Evolutionary conservation across 106 monocot species (phyloP), one percentile per base, ranked within the genome.

Genomic region (Apostasia ramifera): DNA sequence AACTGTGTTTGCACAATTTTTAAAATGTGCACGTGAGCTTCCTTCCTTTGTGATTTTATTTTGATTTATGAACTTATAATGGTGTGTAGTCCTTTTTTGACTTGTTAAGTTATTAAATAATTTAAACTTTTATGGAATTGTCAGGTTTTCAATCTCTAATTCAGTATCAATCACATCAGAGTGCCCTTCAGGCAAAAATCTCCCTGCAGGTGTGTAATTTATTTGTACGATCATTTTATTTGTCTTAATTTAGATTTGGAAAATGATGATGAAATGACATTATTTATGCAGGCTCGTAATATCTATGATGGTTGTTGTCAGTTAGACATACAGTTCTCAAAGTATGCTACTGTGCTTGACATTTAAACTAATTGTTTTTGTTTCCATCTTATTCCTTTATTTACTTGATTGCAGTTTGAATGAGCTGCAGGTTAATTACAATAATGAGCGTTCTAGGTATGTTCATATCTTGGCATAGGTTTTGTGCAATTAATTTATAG

Each of bases 221-320:
- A 11, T 61, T 50, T 72, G 47, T 67, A n/a, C 57, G 40, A 6
- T 39, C 69, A 9, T 64, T 41, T 64, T 41, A 15, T 13, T 5
- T 13, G 15, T 47, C 4, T 44, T 48, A 39, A 58, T 62, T 47
- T 64, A 5, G 13, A 66, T 62, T 8, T 44, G 7, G 61, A 47
- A 50, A 41, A 12, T 63, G 40, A 44, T 40, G 64, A 15, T 57
- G 11, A 9, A 48, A 40, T 77, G 44, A 7, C 26, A 26, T 74
- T 53, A 4, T 43, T 48, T 78, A 44, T 74, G 15, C 57, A 94
- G 94, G 90, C 85, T 8, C 87, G 94, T 45, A 94, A 88, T 69
- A 91, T 94, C 63, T 94, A 94, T 80, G 94, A 94, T 78, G 94
- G 91, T 66, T 94, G 94, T 72, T 94, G 94, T 72, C 94, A 94